Base-by-base conservation (phyloP, 768 basidiomycete species). In the Podaxis mareebaensis region DNA sequence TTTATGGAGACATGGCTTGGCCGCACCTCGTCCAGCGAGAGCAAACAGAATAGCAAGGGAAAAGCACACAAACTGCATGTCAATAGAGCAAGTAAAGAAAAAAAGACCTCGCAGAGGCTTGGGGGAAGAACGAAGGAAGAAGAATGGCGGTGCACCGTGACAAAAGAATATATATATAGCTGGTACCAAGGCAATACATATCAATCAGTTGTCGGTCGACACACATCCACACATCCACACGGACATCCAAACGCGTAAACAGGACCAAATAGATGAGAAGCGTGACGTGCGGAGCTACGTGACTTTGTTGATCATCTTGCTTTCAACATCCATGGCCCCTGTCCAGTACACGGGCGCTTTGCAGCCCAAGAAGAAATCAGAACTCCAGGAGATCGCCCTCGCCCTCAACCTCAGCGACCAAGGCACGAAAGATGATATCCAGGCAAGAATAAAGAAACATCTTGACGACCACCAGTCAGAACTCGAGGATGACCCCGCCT, bases 371-470 rank as follows among this genome's bases (percentile, higher is more conserved):
- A 90, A 88, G 76, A 90, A 90, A 72, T 77, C 78, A 3, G 89
- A 90, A 22, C 81, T 91, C 3, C 87, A 83, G 67, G 82, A 83
- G 61, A 84, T 90, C 39, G 86, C 89, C 1, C 1, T 64, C 4
- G 84, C 85, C 4, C 79, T 91, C 24, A 70, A 72, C 0, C 72
- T 89, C 63, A 81, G 78, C 52, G 82, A 84, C 58, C 61, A 74
- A 39, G 89, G 89, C 42, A 90, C 86, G 1, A 87, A 83, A 64
- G 87, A 90, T 33, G 87, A 88, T 3, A 64, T 90, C 11, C 81
- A 84, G 59, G 70, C 70, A n/a, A 79, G 88, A 63, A 88, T 91
- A 65, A 88, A 84, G 68, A 82, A 76, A 61, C 81, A 89, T 65
- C 81, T 91, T 17, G 87, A 89, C 53, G 66, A 71, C 40, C 78